phyloP scores from a whole-genome alignment of 441 rosid genomes.

The Macaranga tanarius region DNA sequence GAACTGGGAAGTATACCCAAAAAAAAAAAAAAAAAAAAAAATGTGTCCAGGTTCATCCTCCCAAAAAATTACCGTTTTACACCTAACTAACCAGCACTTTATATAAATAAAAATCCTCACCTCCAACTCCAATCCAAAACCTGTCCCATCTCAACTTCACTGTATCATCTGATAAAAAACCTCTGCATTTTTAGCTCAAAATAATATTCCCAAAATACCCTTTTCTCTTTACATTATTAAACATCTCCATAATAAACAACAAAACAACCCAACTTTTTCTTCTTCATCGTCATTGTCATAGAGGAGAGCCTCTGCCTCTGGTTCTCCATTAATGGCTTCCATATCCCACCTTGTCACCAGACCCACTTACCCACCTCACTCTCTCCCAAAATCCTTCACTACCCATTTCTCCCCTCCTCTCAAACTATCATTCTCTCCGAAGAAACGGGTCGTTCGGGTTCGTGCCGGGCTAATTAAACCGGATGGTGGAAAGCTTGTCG shows the following conservation, averaged over 20 bases:
- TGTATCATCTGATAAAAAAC: neutral
- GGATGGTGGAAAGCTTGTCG: conserved; percentile 77
- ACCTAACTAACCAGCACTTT: neutral
- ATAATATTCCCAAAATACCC: conserved; percentile 7
- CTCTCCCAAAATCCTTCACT: conserved; percentile 37
- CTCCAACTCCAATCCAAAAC: neutral
- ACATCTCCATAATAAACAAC: neutral
- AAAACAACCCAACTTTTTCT: neutral
- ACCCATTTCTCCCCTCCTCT: conserved; percentile 43
- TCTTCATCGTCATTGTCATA: neutral
- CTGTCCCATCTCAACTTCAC: neutral
- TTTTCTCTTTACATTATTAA: neutral
- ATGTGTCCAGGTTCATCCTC: conserved; percentile 66
- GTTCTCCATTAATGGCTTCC: conserved; percentile 56
- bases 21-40: neutral
- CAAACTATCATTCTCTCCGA: conserved; percentile 29
- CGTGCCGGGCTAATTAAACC: conserved; percentile 76
- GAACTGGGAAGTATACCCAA: too few species aligned
- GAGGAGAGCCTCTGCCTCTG: neutral
- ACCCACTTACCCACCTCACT: conserved; percentile 33
- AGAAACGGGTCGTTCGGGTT: conserved; percentile 24
- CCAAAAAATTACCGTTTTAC: neutral
- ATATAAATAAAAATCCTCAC: conserved; percentile 7
- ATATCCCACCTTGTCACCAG: conserved; percentile 44
- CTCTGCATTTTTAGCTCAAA: neutral